These are phyloP conservation scores for Paspalum vaginatum DNA, from an alignment of 176 grass and related monocot genomes.

Conservation along the genomic window DNA sequence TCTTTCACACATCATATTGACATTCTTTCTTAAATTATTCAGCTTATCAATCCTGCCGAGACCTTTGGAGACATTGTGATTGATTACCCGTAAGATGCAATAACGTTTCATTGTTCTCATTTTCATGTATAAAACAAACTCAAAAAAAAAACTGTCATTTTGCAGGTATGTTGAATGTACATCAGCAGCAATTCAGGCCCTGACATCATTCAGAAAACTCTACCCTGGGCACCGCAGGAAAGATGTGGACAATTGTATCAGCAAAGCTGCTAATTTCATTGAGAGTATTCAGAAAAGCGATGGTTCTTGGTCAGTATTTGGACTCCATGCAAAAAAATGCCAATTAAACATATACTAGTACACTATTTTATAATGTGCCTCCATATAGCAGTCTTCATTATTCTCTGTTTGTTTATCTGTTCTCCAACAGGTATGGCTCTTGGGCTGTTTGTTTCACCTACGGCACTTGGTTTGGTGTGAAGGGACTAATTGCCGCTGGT, in stretches of 20 bases:
- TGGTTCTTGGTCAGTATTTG: constrained; percentile 84
- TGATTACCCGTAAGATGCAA: constrained; percentile 93
- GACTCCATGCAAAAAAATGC: not conserved
- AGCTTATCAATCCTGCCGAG: constrained; percentile 97
- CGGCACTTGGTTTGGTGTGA: constrained; percentile 91
- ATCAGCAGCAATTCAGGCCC: constrained; percentile 89
- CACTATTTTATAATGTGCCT: not conserved
- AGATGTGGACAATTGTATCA: constrained; percentile 81
- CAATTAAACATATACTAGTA: not conserved
- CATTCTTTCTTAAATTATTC: constrained; percentile 39
- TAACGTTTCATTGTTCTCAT: constrained; percentile 32
- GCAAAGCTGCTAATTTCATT: constrained; percentile 66
- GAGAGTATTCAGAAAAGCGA: constrained; percentile 73
- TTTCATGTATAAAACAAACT: constrained; percentile 40
- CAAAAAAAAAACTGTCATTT: constrained; percentile 33
- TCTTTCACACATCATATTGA: constrained; percentile 30
- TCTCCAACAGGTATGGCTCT: constrained; percentile 79
- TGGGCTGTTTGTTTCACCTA: constrained; percentile 99
- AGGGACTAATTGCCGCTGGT: constrained; percentile 76
- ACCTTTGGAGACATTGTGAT: constrained; percentile 95
- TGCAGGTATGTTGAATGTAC: constrained; percentile 95
- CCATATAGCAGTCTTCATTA: constrained; percentile 17
- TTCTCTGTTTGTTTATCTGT: constrained; percentile 27
- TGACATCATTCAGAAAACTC: constrained; percentile 84
- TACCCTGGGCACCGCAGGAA: constrained; percentile 73